Conservation (phyloP, 23 red algal genomes). For the Agarophyton chilense region DNA sequence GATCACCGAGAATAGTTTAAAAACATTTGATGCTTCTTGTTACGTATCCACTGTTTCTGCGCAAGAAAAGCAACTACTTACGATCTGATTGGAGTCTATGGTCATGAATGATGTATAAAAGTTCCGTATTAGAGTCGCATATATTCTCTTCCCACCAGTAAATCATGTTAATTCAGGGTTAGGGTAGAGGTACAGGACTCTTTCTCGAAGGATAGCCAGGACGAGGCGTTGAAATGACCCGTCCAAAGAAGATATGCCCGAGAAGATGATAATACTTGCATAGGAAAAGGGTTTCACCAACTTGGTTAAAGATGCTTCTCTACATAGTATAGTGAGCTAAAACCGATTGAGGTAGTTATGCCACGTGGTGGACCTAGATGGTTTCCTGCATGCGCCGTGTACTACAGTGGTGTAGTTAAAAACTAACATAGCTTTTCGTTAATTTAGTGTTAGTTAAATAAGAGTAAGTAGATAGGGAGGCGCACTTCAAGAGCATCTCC, state of each 20-base stretch:
- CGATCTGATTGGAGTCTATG: not conserved
- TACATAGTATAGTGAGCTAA: too few relatives aligned
- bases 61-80: not conserved
- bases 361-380: too few relatives aligned
- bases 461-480: too few relatives aligned
- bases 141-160: slow-evolving; percentile 9
- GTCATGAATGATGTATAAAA: slow-evolving; percentile 28
- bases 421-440: too few relatives aligned
- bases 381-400: too few relatives aligned
- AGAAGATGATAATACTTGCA: not conserved
- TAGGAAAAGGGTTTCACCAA: not conserved
- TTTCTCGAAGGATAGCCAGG: not conserved
- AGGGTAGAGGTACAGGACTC: not conserved
- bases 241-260: not conserved
- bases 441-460: too few relatives aligned
- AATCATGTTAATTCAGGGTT: not conserved
- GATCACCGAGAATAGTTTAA: not conserved
- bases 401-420: too few relatives aligned
- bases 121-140: not conserved
- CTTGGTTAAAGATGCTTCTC: not conserved
- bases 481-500: too few relatives aligned
- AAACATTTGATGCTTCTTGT: not conserved
- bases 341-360: too few relatives aligned
- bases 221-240: not conserved
- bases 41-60: not conserved